These are phyloP conservation scores for Lachnellula cervina DNA, from an alignment of 2,329 filamentous ascomycete species.

Conservation along the genomic window DNA sequence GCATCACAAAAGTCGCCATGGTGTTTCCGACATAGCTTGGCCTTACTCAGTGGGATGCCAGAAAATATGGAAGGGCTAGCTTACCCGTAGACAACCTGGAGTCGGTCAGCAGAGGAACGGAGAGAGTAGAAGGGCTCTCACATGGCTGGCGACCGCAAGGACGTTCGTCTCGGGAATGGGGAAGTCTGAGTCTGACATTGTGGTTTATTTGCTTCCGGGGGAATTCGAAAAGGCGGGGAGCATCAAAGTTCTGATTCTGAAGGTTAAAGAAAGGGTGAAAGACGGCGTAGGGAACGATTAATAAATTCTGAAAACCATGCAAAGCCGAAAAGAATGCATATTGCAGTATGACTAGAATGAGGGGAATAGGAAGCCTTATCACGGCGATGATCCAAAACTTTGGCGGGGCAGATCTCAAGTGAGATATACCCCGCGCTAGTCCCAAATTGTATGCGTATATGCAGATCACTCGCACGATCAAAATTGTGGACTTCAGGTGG, in stretches of 20 bases:
- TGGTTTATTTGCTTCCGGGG: not conserved
- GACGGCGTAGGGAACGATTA: not conserved
- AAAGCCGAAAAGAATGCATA: too few relatives aligned
- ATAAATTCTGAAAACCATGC: not conserved
- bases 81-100: constrained; percentile 70
- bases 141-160: constrained; percentile 90
- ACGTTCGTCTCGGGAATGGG: constrained; percentile 60
- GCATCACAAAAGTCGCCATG: constrained; percentile 92
- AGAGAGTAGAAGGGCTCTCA: constrained; percentile 45
- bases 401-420: constrained; percentile 8
- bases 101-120: constrained; percentile 20
- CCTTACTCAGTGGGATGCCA: constrained; percentile 13
- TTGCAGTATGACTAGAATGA: not conserved
- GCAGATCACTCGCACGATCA: constrained; percentile 5
- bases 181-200: constrained; percentile 23
- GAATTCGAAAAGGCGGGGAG: not conserved
- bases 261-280: constrained; percentile 2
- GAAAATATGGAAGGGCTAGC: constrained; percentile 30
- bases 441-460: not conserved
- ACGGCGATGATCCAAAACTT: not conserved
- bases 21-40: constrained; percentile 93
- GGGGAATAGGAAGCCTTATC: not conserved
- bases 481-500: not conserved
- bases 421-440: constrained; percentile 23
- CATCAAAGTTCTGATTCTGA: constrained; percentile 1